Evolutionary conservation across 2,329 filamentous ascomycete genomes (phyloP).

Genomic region (Pestalotiopsis sp.): DNA sequence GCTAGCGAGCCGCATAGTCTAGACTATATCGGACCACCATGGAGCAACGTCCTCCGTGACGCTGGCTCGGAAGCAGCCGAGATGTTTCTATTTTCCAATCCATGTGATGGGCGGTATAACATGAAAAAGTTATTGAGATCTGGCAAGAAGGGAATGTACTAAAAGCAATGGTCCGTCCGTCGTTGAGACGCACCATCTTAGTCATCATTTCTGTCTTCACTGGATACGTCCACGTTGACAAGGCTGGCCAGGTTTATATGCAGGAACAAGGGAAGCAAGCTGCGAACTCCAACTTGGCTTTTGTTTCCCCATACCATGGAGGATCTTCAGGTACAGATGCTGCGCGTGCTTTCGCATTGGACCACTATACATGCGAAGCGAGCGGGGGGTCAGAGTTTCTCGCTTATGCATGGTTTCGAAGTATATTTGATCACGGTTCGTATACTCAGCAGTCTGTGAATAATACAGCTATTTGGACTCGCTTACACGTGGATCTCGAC

Average conservation of each 20-base stretch:
- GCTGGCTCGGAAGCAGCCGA: constrained; percentile 6
- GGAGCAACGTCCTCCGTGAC: constrained; percentile 7
- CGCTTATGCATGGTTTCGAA: background rate
- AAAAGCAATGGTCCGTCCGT: too few species aligned
- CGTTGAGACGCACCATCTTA: too few species aligned
- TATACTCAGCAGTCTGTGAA: background rate
- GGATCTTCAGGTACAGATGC: background rate
- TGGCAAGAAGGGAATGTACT: background rate
- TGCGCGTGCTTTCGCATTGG: background rate
- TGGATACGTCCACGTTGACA: background rate
- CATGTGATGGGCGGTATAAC: too few species aligned
- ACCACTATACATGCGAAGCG: background rate
- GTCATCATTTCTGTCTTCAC: too few species aligned
- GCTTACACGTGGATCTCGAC: background rate
- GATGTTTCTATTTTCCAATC: background rate
- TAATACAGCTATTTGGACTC: background rate
- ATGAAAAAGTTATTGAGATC: too few species aligned
- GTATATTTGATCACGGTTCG: background rate
- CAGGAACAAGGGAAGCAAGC: too few species aligned
- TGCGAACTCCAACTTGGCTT: too few species aligned
- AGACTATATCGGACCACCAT: constrained; percentile 9
- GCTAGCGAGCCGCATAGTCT: constrained; percentile 6
- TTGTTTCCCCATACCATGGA: background rate
- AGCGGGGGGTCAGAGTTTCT: background rate
- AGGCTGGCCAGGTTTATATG: too few species aligned